Evolutionary conservation across 2,329 filamentous ascomycete species (phyloP).

Genomic region (Trichoderma lentiforme): DNA sequence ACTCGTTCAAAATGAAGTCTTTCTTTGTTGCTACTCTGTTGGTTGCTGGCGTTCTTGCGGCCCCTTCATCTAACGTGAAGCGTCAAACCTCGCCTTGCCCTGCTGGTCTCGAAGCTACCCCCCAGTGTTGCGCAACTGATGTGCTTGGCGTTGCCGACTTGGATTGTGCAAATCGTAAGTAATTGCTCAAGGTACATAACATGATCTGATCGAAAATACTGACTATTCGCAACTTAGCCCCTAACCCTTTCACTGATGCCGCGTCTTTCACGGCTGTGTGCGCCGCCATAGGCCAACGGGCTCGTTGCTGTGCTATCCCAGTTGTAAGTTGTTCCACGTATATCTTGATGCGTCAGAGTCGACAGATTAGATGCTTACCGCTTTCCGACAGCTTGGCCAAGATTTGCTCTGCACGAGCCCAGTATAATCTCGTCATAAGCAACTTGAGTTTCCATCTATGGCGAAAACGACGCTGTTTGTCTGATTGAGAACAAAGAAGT

Average conservation of each 20-base stretch:
- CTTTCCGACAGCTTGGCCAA: not conserved
- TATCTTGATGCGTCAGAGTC: too few species aligned
- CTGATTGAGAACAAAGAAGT: not conserved
- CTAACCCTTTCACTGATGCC: not conserved
- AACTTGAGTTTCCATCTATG: not conserved
- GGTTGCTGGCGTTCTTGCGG: constrained; percentile 20
- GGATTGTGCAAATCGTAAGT: constrained; percentile 36
- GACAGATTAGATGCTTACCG: not conserved
- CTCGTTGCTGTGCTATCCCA: constrained; percentile 15
- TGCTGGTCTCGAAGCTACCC: constrained; percentile 25
- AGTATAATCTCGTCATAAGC: not conserved
- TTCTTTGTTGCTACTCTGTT: constrained; percentile 19
- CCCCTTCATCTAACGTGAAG: constrained; percentile 9
- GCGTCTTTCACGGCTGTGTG: not conserved
- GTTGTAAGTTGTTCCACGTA: not conserved
- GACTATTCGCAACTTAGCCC: not conserved
- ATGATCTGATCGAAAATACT: not conserved
- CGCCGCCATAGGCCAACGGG: not conserved
- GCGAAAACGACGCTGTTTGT: too few species aligned
- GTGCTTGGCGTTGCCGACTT: constrained; percentile 46
- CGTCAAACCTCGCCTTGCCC: constrained; percentile 20
- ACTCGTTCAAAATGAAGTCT: constrained; percentile 21
- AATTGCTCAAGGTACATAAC: not conserved
- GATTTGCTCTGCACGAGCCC: constrained; percentile 7
- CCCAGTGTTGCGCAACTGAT: constrained; percentile 48